Evolutionary conservation across 306 rosid genomes (phyloP), one percentile per base, ranked within the genome.

Genomic region (Macrotyloma uniflorum): DNA sequence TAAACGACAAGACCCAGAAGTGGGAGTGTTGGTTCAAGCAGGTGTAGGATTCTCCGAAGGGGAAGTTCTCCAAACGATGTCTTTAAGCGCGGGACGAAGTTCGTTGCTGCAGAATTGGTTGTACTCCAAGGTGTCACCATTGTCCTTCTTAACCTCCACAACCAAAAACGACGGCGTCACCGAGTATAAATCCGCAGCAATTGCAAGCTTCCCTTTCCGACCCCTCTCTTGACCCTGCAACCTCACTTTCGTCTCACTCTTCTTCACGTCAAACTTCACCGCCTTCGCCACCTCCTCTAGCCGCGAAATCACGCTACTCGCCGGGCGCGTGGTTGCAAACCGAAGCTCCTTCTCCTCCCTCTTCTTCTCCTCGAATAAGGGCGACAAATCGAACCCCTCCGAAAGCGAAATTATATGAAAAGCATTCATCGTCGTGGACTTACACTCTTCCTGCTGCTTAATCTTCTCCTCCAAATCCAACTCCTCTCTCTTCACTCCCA

Each of bases 21-120:
- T 20, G 33, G 13, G 30, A 53, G 30, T 20, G 61, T 53, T 22
- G 33, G 10, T 19, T 70, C 76, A 84, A 77, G 84, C 90, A 5
- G 83, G 77, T 5, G 78, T 80, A 0, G 88, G 28, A 42, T 75
- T 78, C 8, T 85, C 88, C 1, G 89, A 11, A 2, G 88, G 76
- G 15, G 93, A 86, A 7, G 88, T 89, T 89, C 96, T 71, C 76
- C 76, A 93, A 1, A 85, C 81, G n/a, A 93, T 90, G 80, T 93
- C 98, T 59, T 90, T 93, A 1, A 93, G 88, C 15, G 92, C 96
- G 11, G 98, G 98, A 0, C 98, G 87, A 58, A 93, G 94, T 86
- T 93, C 89, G 42, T 89, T 86, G 67, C 85, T 90, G 75, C 98
- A 93, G 91, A 93, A 93, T 23, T 93, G 90, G 53, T 90, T 90